These are phyloP conservation scores for Papilionanthe hybrid DNA, from an alignment of 116 monocot species.

Conservation along the genomic window DNA sequence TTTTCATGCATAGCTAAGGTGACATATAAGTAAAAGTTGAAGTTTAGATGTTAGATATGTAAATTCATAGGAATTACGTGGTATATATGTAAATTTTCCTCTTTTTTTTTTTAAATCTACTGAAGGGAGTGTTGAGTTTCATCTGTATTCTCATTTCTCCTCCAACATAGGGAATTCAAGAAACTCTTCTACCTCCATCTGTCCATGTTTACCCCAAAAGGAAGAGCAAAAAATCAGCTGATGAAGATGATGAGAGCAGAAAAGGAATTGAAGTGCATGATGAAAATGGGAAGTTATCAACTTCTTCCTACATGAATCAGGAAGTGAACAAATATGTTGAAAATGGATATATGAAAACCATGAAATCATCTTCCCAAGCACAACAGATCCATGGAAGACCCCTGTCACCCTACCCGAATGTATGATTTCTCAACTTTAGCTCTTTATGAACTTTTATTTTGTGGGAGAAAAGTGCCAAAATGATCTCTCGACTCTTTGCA, in stretches of 20 bases:
- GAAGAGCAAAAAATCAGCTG: conserved; percentile 23
- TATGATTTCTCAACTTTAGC: conserved; percentile 16
- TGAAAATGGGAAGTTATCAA: conserved; percentile 11
- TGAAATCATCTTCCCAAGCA: conserved; percentile 3
- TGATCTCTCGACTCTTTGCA: too few relatives aligned
- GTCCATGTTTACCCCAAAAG: conserved; percentile 67
- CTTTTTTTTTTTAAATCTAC: too few relatives aligned
- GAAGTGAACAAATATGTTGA: conserved; percentile 7
- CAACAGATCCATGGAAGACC: conserved; percentile 13
- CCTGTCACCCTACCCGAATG: conserved; percentile 44
- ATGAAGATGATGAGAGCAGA: conserved; percentile 5
- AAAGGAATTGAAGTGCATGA: conserved; percentile 4
- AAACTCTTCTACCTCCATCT: conserved; percentile 73
- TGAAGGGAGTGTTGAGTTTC: neutral
- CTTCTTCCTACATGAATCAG: conserved; percentile 9
- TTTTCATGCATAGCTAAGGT: too few relatives aligned
- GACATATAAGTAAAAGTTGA: too few relatives aligned
- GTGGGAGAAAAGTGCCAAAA: neutral
- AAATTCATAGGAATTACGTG: too few relatives aligned
- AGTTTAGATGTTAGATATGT: too few relatives aligned
- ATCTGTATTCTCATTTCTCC: neutral
- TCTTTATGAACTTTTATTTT: neutral
- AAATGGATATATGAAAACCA: conserved; percentile 10
- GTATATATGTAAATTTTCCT: too few relatives aligned
- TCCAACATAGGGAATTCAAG: conserved; percentile 59